Evolutionary conservation across 805 yeast genomes (phyloP), one percentile per base, ranked within the genome.

Genomic region (Hanseniaspora occidentalis): DNA sequence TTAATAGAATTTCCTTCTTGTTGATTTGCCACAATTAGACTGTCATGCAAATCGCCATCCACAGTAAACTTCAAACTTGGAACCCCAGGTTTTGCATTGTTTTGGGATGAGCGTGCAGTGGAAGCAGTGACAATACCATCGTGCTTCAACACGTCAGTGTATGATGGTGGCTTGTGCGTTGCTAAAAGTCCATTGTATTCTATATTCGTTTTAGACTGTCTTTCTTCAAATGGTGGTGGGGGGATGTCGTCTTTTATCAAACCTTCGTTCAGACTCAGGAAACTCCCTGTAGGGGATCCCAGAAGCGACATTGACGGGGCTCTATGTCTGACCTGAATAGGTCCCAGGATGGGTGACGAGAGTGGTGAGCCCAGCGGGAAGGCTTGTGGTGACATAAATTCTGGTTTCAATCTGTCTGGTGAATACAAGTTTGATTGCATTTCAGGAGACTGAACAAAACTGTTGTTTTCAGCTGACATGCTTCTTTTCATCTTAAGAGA

Each of bases 261-360:
- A n/a, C 19, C 35, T 17, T 31, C 16, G 11, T 29, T 21, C 10
- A 16, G 11, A 16, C n/a, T 7, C 17, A 41, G 19, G 13, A 27
- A 37, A 27, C 43, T 41, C 35, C 50, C 44, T 8, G 62, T 56
- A 2, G 70, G 70, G 2, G 70, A 65, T 9, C 51, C 45, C 2
- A 53, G 45, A 26, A 65, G 70, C 9, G 65, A 23, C 9, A 70
- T 33, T 64, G 73, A 45, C 79, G 78, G 4, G 83, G 73, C 1
- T 84, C 85, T 3, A 84, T 84, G 31, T 74, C 74, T 52, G 17
- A 73, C 53, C 49, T 71, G 73, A 20, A 77, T 68, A 0, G 84
- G 82, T 25, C 80, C 48, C 25, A 70, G 62, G 5, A 62, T 52
- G 9, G 58, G 56, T 5, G 73, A 54, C 2, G 74, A 64, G 2